Base-by-base conservation (phyloP, 768 basidiomycete species). In the Piloderma croceum region DNA sequence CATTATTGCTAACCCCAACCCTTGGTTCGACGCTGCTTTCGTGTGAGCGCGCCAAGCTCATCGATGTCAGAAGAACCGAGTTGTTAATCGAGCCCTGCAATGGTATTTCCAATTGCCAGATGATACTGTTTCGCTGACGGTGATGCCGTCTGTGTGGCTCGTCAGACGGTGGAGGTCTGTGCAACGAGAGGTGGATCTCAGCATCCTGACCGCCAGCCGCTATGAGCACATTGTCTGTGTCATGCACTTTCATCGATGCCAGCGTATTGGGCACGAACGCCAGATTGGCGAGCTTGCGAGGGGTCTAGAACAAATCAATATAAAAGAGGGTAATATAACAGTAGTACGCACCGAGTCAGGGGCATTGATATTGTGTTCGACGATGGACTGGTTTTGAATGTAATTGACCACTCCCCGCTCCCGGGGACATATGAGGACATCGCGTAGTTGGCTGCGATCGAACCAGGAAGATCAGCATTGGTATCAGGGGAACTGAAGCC, bases 1-100 rank as follows among this genome's bases (percentile, higher is more conserved):
- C 90, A 58, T 96, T 96, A 56, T 92, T 92, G 63, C 83, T 86
- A 45, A 93, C 78, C 19, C 79, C 74, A 32, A 92, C 70, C 6
- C 90, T 69, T 0, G 90, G 90, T 51, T 89, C 85, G 7, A 73
- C 70, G 46, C 76, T 76, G 57, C 76, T 80, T 55, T 82, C 68
- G 44, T 77, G 63, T 17, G 81, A 76, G 24, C 69, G 67, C 7
- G 78, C 73, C 24, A 83, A 61, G 49, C 70, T 77, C 44, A 84
- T 62, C 13, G 79, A 79, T 38, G 81, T 77, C 41, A 90, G 66
- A 42, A 68, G 50, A 18, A 90, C 78, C 5, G 85, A 84, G 58
- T 91, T 91, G 60, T 90, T 90, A 58, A 90, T 90, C 6, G 83
- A 83, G 5, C 79, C 81, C 1, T 62, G 53, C 13, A 84, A 62